Evolutionary conservation across 169 alveolate species (phyloP), one percentile per base, ranked within the genome.

Genomic region (Eimeria mitis): DNA sequence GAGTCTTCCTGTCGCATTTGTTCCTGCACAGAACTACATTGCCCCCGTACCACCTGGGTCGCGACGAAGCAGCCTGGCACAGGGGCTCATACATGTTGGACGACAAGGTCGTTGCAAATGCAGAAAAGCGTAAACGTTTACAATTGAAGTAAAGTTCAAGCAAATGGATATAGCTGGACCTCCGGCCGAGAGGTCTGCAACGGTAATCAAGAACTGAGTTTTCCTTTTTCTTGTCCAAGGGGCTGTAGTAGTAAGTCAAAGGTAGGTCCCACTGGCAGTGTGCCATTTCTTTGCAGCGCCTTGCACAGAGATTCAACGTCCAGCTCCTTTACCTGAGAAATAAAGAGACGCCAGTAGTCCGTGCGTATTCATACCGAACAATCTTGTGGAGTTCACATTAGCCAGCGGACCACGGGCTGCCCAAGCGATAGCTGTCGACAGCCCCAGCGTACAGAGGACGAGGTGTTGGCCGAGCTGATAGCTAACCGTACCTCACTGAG

Each of bases 201-300:
- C 65, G 81, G 54, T 40, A 73, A n/a, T 87, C 81, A 87, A 6
- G 59, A 59, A 23, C 76, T 73, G 37, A 31, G 42, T n/a, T 7
- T 40, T n/a, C 71, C 92, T 34, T 42, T 87, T 47, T 87, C 92
- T 28, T 42, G 81, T 31, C 59, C 92, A 8, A 87, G 47, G 34
- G 92, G 92, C 83, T 87, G 92, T 65, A 87, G 40, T 19, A 87
- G 81, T 42, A 87, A 65, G 23, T 87, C 92, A 37, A 87, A 63
- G 3, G 92, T 40, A 63, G 92, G 92, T 5, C 92, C 92, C 47
- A 87, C 83, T 28, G 92, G 92, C 83, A 87, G 14, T 34, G 92
- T 87, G 83, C 92, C 95, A 75, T 91, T 91, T 89, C 89, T 76
- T 25, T 78, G 95, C 42, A 91, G 89, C 19, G 95, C 95, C 73